Conservation (phyloP, 306 rosid genomes). For the Prunus dulcis region DNA sequence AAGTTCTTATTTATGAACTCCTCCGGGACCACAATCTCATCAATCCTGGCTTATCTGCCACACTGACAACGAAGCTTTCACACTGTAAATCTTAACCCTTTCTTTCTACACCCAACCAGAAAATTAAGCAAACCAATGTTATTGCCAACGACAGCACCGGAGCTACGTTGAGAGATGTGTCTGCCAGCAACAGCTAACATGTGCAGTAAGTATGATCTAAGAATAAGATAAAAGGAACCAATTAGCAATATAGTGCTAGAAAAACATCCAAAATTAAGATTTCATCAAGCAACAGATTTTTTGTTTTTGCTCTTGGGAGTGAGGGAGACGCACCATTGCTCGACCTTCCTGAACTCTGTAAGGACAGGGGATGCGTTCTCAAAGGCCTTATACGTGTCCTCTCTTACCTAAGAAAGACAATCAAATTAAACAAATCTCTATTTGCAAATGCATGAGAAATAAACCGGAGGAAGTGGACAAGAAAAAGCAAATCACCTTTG, state of each 20-base stretch:
- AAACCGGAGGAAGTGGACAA: neutral
- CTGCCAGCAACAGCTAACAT: neutral
- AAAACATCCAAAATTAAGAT: neutral
- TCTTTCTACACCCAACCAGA: neutral
- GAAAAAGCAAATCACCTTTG: slow-evolving; percentile 25
- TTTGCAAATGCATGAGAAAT: neutral
- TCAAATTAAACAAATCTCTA: neutral
- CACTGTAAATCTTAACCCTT: neutral
- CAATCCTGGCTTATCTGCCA: neutral
- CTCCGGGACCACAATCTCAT: neutral
- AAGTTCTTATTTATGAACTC: neutral
- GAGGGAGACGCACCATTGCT: slow-evolving; percentile 49
- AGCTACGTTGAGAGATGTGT: neutral
- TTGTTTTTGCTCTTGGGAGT: neutral
- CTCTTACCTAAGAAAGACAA: slow-evolving; percentile 56
- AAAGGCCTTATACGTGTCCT: slow-evolving; percentile 77
- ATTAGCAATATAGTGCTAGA: neutral
- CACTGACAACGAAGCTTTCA: neutral
- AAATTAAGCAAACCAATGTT: neutral
- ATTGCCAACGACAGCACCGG: neutral
- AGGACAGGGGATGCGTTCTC: slow-evolving; percentile 81
- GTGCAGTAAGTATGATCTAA: neutral
- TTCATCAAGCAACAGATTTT: neutral
- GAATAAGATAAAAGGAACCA: neutral
- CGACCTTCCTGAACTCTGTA: slow-evolving; percentile 75